Percentiles rank a stretch among this genome's conserved stretches.
phyloP scores from a whole-genome alignment of 352 stramenopile genomes.

The Phytophthora sojae region DNA sequence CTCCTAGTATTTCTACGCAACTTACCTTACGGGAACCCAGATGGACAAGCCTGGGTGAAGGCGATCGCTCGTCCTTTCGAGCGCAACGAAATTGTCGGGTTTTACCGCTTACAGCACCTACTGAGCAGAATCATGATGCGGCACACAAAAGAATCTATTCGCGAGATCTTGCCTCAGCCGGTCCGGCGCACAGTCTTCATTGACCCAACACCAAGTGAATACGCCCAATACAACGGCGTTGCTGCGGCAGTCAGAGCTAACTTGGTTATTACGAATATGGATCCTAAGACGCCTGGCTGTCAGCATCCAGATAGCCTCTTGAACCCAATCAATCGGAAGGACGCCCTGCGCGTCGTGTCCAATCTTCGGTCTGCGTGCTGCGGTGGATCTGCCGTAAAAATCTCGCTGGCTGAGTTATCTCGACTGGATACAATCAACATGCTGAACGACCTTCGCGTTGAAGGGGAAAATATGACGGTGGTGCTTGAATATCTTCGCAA shows the following conservation, averaged over 20 bases:
- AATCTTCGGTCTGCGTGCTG: constrained; percentile 75
- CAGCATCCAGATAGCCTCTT: constrained; percentile 77
- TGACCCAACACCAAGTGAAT: constrained; percentile 73
- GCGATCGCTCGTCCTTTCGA: constrained; percentile 83
- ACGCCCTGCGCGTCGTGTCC: constrained; percentile 59
- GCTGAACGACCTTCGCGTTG: constrained; percentile 44
- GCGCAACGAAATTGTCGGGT: constrained; percentile 56
- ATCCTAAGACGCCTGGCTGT: constrained; percentile 63
- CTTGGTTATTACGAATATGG: constrained; percentile 80
- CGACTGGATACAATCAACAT: constrained; percentile 76
- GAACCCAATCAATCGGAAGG: constrained; percentile 74
- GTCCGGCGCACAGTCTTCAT: constrained; percentile 62
- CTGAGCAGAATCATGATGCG: constrained; percentile 94
- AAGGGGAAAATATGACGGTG: constrained; percentile 47
- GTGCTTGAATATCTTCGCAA: constrained; percentile 68
- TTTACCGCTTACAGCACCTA: constrained; percentile 82
- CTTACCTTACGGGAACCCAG: constrained; percentile 76
- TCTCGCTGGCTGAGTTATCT: constrained; percentile 47
- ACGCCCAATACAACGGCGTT: constrained; percentile 78
- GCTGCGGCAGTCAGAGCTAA: constrained; percentile 70
- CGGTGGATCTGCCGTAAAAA: constrained; percentile 54
- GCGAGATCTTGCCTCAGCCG: constrained; percentile 59
- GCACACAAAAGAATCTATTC: constrained; percentile 94
- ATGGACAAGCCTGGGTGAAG: constrained; percentile 81
- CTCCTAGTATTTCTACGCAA: constrained; percentile 93